Evolutionary conservation across 441 rosid genomes (phyloP), one percentile per base, ranked within the genome.

Genomic region (Eutrema salsugineum): DNA sequence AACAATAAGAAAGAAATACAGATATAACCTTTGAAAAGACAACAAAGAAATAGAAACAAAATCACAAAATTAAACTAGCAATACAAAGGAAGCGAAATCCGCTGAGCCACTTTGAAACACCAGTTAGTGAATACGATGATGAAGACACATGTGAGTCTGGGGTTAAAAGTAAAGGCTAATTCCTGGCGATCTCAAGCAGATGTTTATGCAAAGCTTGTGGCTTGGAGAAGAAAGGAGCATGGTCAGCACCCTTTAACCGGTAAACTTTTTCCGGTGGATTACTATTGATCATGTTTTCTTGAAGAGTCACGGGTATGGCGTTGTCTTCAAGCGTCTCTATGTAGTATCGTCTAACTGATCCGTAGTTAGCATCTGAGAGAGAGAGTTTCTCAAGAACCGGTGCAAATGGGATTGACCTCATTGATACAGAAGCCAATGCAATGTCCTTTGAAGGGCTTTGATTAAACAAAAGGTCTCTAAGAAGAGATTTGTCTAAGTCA

Each of bases 191-290:
- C 83, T 91, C 96, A 68, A 88, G 84, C 66, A 94, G 65, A 78
- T 85, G 33, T 79, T 88, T 90, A 79, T 94, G 97, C 36, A 92
- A 82, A 38, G 93, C 91, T 79, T 92, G 99, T 76, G 98, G 99
- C 84, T 94, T 94, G 10, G 98, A 94, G 82, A 94, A 94, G 78
- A 94, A 94, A 11, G 99, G 98, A 16, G 99, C 90, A 75, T 94
- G 99, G 53, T 94, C 99, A 1, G 96, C 84, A 6, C 98, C 98
- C 83, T 88, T 94, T 30, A 94, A 67, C 24, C 77, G 82, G 72
- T 86, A 89, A 16, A 91, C 94, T 28, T 83, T 80, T 70, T 92
- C 96, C 0, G 98, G 98, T 6, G 96, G 91, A 68, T 81, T 82
- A 16, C 84, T 65, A 56, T 82, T 88, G 53, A 89, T 80, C 99